Conservation (phyloP, 768 basidiomycete genomes). For the Mycena capillaripes region DNA sequence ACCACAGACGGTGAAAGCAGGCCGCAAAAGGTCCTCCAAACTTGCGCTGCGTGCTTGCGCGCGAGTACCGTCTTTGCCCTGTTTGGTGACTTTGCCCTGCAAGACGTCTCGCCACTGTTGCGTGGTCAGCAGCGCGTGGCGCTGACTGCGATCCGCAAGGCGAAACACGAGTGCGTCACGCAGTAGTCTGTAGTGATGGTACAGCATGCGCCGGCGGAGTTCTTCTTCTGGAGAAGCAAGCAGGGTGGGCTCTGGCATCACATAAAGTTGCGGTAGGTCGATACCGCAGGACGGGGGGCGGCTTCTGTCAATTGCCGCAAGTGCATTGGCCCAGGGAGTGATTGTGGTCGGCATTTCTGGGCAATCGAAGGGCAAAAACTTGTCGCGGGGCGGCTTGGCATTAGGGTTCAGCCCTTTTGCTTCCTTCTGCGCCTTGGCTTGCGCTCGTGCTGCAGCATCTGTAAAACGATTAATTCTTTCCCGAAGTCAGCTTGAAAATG, state of each 20-base stretch:
- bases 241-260: slow-evolving; percentile 18
- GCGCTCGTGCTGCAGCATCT: slow-evolving; percentile 4
- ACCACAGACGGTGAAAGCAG: slow-evolving; percentile 12
- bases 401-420: slow-evolving; percentile 6
- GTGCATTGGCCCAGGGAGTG: slow-evolving; percentile 13
- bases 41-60: not conserved
- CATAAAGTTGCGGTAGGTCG: slow-evolving; percentile 12
- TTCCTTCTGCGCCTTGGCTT: slow-evolving; percentile 7
- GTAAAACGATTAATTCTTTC: not conserved
- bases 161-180: slow-evolving; percentile 14
- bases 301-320: slow-evolving; percentile 10
- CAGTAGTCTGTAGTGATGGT: slow-evolving; percentile 17
- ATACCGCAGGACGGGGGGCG: slow-evolving; percentile 4
- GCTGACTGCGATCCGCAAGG: slow-evolving; percentile 7
- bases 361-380: slow-evolving; percentile 2
- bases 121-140: not conserved
- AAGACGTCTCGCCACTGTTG: slow-evolving; percentile 20
- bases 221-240: not conserved
- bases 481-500: not conserved
- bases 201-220: not conserved
- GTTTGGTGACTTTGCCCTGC: slow-evolving; percentile 4
- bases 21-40: slow-evolving; percentile 11
- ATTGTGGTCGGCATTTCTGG: slow-evolving; percentile 20
- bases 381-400: slow-evolving; percentile 4
- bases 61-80: slow-evolving; percentile 4